phyloP scores from a whole-genome alignment of 2,329 filamentous ascomycete genomes.

The Ascochyta clinopodiicola region DNA sequence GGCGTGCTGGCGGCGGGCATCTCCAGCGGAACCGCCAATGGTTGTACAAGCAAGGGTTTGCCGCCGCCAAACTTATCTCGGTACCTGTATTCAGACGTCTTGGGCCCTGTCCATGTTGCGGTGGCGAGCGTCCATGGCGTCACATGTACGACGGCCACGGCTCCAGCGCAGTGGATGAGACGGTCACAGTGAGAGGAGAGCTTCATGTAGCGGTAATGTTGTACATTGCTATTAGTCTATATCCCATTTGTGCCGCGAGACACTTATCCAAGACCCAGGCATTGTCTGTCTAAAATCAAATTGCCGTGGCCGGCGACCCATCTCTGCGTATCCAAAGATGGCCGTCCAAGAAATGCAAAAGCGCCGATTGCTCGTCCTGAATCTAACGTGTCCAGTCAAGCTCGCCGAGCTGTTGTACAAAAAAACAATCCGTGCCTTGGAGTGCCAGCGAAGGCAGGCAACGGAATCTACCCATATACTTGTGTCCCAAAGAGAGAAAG shows the following conservation, averaged over 20 bases:
- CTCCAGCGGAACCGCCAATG: conserved; percentile 24
- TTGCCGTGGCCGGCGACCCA: conserved; percentile 29
- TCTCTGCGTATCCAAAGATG: conserved; percentile 25
- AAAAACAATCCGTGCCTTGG: conserved; percentile 38
- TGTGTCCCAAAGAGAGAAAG: conserved; percentile 30
- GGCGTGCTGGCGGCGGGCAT: conserved; percentile 34
- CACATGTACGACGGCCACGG: conserved; percentile 34
- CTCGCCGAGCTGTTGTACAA: conserved; percentile 45
- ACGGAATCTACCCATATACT: conserved; percentile 45
- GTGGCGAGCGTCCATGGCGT: conserved; percentile 34
- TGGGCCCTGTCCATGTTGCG: conserved; percentile 27
- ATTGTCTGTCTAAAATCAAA: conserved; percentile 35
- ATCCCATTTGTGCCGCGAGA: conserved; percentile 42
- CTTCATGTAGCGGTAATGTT: conserved; percentile 22
- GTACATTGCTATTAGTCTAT: conserved; percentile 49
- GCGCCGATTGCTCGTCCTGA: conserved; percentile 41
- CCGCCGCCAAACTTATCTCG: conserved; percentile 29
- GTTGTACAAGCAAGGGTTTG: conserved; percentile 47
- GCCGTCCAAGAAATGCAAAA: conserved; percentile 43
- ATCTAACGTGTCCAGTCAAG: conserved; percentile 33
- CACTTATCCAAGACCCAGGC: conserved; percentile 43
- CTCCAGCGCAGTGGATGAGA: conserved; percentile 18
- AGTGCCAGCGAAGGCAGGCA: conserved; percentile 44
- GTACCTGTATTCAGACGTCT: conserved; percentile 22
- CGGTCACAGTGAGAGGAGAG: conserved; percentile 15